Base-by-base conservation (phyloP, 371 early-diverging fungal genomes). In the Dichotomocladium elegans region DNA sequence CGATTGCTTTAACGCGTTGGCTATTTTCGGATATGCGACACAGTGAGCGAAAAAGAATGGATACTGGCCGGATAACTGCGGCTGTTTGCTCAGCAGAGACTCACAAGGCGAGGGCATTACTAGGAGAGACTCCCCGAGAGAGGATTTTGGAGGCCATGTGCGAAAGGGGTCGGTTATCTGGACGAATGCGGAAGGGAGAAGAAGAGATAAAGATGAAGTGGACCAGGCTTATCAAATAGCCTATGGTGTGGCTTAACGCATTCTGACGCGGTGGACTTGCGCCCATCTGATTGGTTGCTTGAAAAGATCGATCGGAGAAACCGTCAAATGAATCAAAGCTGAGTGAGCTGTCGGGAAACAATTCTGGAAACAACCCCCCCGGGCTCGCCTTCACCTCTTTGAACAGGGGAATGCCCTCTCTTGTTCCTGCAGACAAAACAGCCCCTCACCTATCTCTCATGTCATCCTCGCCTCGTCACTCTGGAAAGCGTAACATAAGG, bases 101-200 rank as follows among this genome's bases (percentile, higher is more conserved):
- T 61, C 63, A 72, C 72, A 66, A 53, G 25, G 61, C 33, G 42
- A n/a, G n/a, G n/a, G 48, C 55, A 40, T 55, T 37, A 4, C 33
- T 35, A 42, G 64, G 53, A 43, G 64, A 60, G 15, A 47, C 45
- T 43, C 52, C 58, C 52, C 63, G 58, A 47, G 67, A 57, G 19
- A 72, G 68, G 40, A 72, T 40, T 47, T 56, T 69, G 24, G 73
- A 64, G n/a, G 70, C 69, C 73, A 72, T 72, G 19, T 14, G 15
- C n/a, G n/a, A n/a, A n/a, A n/a, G n/a, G n/a, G n/a, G n/a, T n/a
- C n/a, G n/a, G n/a, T n/a, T n/a, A n/a, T n/a, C n/a, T 34, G 35
- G 25, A 53, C 35, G 40, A 40, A 47, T 26, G 24, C 49, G 26
- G 37, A 46, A 28, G 51, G 46, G 42, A 45, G 54, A 47, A 24